phyloP scores from a whole-genome alignment of 2,329 filamentous ascomycete genomes.

The Fusarium irregulare region DNA sequence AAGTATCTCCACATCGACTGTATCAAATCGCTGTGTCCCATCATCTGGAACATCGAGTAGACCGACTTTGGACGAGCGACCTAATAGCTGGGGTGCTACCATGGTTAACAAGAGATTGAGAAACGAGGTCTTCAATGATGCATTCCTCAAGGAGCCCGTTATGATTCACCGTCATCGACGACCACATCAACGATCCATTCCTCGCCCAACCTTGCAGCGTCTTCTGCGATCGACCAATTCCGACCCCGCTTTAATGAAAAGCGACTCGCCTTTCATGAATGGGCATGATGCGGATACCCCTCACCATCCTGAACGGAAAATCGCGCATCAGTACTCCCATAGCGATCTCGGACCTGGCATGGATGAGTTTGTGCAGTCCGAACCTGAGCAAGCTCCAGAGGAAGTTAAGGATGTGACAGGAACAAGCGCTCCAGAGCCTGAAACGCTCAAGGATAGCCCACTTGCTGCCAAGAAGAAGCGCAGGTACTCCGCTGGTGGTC shows the following conservation, averaged over 20 bases:
- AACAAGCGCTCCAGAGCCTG: conserved; percentile 73
- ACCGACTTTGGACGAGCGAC: conserved; percentile 64
- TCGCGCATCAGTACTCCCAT: conserved; percentile 44
- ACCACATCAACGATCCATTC: conserved; percentile 74
- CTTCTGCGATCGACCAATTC: conserved; percentile 59
- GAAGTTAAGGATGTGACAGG: conserved; percentile 67
- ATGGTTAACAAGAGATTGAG: conserved; percentile 88
- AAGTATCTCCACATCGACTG: conserved; percentile 49
- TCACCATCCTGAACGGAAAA: conserved; percentile 20
- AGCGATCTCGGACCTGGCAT: conserved; percentile 50
- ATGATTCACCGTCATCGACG: conserved; percentile 81
- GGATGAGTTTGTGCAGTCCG: conserved; percentile 43
- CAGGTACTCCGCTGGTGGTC: conserved; percentile 87
- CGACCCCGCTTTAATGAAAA: conserved; percentile 53
- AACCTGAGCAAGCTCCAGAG: conserved; percentile 51
- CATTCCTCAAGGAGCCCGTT: conserved; percentile 86
- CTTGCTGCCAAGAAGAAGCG: conserved; percentile 65
- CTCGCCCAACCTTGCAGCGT: conserved; percentile 62
- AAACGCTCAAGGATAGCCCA: conserved; percentile 60
- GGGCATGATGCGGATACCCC: not conserved
- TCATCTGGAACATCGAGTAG: conserved; percentile 33
- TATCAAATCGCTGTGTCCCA: conserved; percentile 21
- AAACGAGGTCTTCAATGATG: conserved; percentile 92
- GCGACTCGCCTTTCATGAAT: conserved; percentile 30
- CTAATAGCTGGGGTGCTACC: conserved; percentile 87